Base-by-base conservation (phyloP, 306 rosid species). In the Senna siamea region DNA sequence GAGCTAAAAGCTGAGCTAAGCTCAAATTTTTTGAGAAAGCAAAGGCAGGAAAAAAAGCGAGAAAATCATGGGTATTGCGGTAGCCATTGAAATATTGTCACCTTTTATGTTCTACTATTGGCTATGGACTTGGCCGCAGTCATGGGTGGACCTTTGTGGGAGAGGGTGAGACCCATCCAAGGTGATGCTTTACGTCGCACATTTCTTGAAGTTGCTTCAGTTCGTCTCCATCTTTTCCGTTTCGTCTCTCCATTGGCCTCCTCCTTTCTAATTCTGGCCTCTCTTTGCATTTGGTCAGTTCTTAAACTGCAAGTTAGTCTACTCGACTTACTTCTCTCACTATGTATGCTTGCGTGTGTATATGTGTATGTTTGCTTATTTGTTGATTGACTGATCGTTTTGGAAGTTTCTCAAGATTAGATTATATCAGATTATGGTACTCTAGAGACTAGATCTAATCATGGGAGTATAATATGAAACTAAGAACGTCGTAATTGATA, bases 201-300 rank as follows among this genome's bases (percentile, higher is more conserved):
- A 87, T 76, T 65, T 88, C 67, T 74, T 90, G 20, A 94, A 94
- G 92, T 61, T 92, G 0, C 2, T 94, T 83, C 97, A 94, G 86
- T 70, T 92, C 77, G 13, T 89, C 50, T 87, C 92, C 3, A 79
- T 94, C 43, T 72, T 88, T 70, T 85, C 87, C 0, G 92, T 94
- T 44, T 89, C 95, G 1, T 54, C 90, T 14, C 28, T 92, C 79
- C 81, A 87, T 43, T 89, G 86, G 90, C 96, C 93, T 55, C 96
- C 96, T 26, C 92, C 91, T 2, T 74, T 94, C 59, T 94, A 79
- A 84, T 92, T 94, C 54, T 92, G 92, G 87, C 97, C 95, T 77
- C 92, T 94, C 34, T 62, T 94, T 54, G 79, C 73, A 66, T 89
- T 91, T 77, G 97, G 98, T 38, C 97, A 91, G 73, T 89, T 89